phyloP scores from a whole-genome alignment of 2,329 filamentous ascomycete species.

The Hymenoscyphus fraxineus region DNA sequence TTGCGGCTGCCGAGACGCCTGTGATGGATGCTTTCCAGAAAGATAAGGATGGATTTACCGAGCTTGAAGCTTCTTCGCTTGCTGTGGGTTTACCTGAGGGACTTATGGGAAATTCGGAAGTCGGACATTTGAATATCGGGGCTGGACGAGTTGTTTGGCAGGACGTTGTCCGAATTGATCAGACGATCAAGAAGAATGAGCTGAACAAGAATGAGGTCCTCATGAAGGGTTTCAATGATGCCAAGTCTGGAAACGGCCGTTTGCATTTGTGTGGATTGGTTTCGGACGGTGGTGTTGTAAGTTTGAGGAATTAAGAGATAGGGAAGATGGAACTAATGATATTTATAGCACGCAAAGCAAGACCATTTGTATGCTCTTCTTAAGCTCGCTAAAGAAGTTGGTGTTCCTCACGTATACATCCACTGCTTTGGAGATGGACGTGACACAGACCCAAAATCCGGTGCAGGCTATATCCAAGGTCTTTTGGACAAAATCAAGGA shows the following conservation, averaged over 20 bases:
- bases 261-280: constrained; percentile 90
- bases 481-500: constrained; percentile 78
- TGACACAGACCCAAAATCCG: constrained; percentile 96
- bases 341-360: constrained; percentile 78
- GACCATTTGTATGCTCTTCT: constrained; percentile 85
- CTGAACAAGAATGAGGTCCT: constrained; percentile 36
- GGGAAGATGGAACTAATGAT: constrained; percentile 18
- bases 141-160: constrained; percentile 98
- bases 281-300: constrained; percentile 86
- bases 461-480: constrained; percentile 81
- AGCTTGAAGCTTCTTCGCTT: constrained; percentile 92
- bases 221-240: constrained; percentile 65
- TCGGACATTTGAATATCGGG: constrained; percentile 97
- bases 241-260: constrained; percentile 84
- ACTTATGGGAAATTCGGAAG: constrained; percentile 98
- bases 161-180: constrained; percentile 93
- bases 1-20: constrained; percentile 87
- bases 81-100: constrained; percentile 95
- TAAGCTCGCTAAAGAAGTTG: constrained; percentile 82
- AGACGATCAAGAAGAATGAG: constrained; percentile 63
- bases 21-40: constrained; percentile 90
- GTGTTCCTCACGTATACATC: constrained; percentile 88
- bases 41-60: constrained; percentile 77
- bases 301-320: constrained; percentile 30
- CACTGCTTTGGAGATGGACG: constrained; percentile 99